phyloP scores from a whole-genome alignment of 805 yeast genomes.

The Blastobotrys chiropterorum region DNA sequence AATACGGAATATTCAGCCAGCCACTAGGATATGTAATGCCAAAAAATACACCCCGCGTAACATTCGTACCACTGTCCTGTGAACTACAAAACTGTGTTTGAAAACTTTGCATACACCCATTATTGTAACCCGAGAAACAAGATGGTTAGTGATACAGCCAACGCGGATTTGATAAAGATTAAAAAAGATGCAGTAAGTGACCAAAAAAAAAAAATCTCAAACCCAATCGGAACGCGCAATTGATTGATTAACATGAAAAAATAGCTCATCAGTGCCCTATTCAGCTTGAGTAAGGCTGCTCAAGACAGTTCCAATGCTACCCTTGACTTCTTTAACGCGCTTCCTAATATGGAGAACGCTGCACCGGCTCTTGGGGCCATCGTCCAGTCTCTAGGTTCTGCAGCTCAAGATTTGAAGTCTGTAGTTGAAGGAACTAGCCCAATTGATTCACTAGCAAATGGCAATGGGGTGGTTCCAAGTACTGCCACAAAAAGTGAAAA shows the following conservation, averaged over 20 bases:
- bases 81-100: background rate
- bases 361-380: slow-evolving; percentile 42
- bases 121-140: background rate
- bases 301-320: slow-evolving; percentile 77
- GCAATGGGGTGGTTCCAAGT: slow-evolving; percentile 5
- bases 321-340: slow-evolving; percentile 62
- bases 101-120: background rate
- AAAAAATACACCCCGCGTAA: background rate
- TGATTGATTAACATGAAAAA: background rate
- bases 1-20: background rate
- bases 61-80: background rate
- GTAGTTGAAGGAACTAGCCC: slow-evolving; percentile 14
- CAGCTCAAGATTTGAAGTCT: slow-evolving; percentile 21
- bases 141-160: background rate
- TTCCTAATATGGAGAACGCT: slow-evolving; percentile 33
- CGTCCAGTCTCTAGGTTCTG: slow-evolving; percentile 30
- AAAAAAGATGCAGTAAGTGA: slow-evolving; percentile 33
- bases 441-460: slow-evolving; percentile 1
- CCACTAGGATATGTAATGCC: background rate
- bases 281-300: slow-evolving; percentile 81
- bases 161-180: slow-evolving; percentile 20
- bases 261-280: slow-evolving; percentile 69
- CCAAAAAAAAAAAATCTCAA: background rate
- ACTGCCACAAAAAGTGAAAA: slow-evolving; percentile 20
- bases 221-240: background rate